A percentile compares a stretch with the other conserved stretches of the same genome.
These are phyloP conservation scores for Plectosphaerella plurivora DNA, from an alignment of 2,329 filamentous ascomycete genomes.

Conservation along the genomic window DNA sequence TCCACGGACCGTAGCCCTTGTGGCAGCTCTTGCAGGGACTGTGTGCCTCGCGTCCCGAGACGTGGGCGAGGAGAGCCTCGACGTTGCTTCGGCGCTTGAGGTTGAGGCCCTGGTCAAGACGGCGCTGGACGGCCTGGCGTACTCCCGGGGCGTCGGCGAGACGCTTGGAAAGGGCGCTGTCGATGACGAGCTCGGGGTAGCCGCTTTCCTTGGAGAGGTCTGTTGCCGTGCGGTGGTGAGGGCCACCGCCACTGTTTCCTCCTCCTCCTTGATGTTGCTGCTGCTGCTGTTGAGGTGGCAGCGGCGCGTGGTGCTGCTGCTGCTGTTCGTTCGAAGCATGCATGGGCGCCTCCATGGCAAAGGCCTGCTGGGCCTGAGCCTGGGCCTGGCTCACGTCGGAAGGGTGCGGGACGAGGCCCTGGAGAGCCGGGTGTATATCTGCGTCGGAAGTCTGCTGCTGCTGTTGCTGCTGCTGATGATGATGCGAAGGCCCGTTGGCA, in stretches of 20 bases:
- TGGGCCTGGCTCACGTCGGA: constrained; percentile 14
- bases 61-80: constrained; percentile 54
- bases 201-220: constrained; percentile 42
- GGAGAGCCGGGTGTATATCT: constrained; percentile 18
- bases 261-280: neutral
- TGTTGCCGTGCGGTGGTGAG: constrained; percentile 32
- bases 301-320: constrained; percentile 1
- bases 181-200: constrained; percentile 41
- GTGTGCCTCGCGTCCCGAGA: constrained; percentile 43
- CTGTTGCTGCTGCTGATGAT: constrained; percentile 56
- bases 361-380: constrained; percentile 6
- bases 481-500: constrained; percentile 93
- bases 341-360: constrained; percentile 17
- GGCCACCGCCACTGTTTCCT: constrained; percentile 2
- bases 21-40: constrained; percentile 56
- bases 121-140: constrained; percentile 47
- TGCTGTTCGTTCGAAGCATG: constrained; percentile 1
- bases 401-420: constrained; percentile 13
- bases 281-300: constrained; percentile 5
- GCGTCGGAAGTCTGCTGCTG: constrained; percentile 50
- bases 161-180: constrained; percentile 51
- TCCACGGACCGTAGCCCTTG: constrained; percentile 58
- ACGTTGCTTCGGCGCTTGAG: constrained; percentile 55
- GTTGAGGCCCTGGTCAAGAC: constrained; percentile 50
- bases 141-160: constrained; percentile 44